Evolutionary conservation across 257 asterid species (phyloP), one percentile per base, ranked within the genome.

Genomic region (Mentha longifolia): DNA sequence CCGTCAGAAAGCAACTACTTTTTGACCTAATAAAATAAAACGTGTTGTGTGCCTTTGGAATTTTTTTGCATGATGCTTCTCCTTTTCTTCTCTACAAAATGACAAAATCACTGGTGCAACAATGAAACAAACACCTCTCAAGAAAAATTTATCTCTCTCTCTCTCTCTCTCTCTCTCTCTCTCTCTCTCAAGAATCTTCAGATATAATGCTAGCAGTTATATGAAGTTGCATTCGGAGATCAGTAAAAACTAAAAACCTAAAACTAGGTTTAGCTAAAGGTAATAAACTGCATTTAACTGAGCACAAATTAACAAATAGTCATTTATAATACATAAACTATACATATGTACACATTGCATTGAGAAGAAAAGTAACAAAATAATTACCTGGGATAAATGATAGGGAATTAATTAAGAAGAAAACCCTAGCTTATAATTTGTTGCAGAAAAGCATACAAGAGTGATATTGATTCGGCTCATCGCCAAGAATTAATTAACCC

Each of bases 401-500:
- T n/a, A 46, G 52, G 17, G n/a, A n/a, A n/a, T n/a, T 47, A 16
- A 9, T 9, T 9, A 7, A 3, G n/a, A 43, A 6, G 19, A 12
- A 17, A 14, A 17, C 11, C 11, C 14, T 16, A n/a, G n/a, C n/a
- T 22, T 0, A 22, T 22, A 1, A 28, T 28, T 28, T 28, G 7
- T 3, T 20, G 77, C 67, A 45, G 61, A 82, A 81, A 87, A 85
- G 86, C 81, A 80, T 71, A 85, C 95, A 88, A 80, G 95, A 85
- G 89, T 84, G 91, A 83, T 88, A 88, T 82, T 88, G 95, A 77
- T 82, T 79, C 95, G 91, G 95, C 95, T 85, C 95, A 85, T 78
- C 68, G 17, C 70, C 67, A 60, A 9, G 68, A 43, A 57, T 14
- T 2, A 8, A 42, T 16, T 13, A 41, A 20, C 30, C 2, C n/a